Conservation (phyloP, 1,284 basidiomycete species). For the Leccinum variabile region DNA sequence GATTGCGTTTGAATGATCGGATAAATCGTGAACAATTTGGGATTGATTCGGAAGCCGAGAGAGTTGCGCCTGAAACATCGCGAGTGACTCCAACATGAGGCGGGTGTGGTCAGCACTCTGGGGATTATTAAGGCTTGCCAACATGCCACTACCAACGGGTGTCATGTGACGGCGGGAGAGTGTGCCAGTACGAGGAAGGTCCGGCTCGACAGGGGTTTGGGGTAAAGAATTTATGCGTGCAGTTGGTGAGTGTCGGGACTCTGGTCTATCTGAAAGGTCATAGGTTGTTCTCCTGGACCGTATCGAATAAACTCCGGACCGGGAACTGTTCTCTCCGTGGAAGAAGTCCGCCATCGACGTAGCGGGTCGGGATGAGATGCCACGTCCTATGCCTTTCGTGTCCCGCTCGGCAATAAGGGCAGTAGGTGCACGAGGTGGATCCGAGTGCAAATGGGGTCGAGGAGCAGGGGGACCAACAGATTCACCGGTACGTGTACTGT, state of each 20-base stretch:
- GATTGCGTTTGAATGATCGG: conserved; percentile 59
- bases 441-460: conserved; percentile 31
- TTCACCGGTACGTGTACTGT: conserved; percentile 16
- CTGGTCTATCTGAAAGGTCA: conserved; percentile 27
- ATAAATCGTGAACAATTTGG: conserved; percentile 50
- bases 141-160: conserved; percentile 16
- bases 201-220: conserved; percentile 25
- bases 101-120: conserved; percentile 57
- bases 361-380: conserved; percentile 28
- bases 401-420: conserved; percentile 25
- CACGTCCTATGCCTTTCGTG: conserved; percentile 14
- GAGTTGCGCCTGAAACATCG: conserved; percentile 67
- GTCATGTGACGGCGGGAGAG: conserved; percentile 23
- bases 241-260: conserved; percentile 25
- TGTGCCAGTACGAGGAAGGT: conserved; percentile 14
- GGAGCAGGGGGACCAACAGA: conserved; percentile 19
- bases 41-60: conserved; percentile 48
- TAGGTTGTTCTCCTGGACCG: conserved; percentile 29
- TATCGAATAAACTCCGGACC: conserved; percentile 15
- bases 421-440: conserved; percentile 25
- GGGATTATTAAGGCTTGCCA: conserved; percentile 21
- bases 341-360: conserved; percentile 36
- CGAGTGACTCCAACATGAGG: conserved; percentile 65
- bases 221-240: conserved; percentile 15
- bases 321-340: conserved; percentile 17